These are phyloP conservation scores for Exophiala bonariae DNA, from an alignment of 2,329 filamentous ascomycete species.

Conservation along the genomic window DNA sequence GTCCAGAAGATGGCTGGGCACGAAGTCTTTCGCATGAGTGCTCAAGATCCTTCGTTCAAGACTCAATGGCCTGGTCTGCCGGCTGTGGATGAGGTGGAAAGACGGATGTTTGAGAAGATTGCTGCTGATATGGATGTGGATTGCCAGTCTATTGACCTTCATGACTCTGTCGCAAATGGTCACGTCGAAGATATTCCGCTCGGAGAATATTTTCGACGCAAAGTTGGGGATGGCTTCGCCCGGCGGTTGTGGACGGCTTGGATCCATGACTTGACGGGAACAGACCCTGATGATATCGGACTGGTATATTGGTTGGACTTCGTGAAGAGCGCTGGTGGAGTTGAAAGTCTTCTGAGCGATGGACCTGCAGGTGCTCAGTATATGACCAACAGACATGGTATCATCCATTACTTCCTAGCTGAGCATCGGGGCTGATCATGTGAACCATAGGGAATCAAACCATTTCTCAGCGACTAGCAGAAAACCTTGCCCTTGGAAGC, in stretches of 20 bases:
- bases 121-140: conserved; percentile 11
- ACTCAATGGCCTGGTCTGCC: conserved; percentile 7
- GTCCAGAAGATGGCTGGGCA: conserved; percentile 47
- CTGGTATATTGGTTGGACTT: conserved; percentile 48
- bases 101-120: conserved; percentile 15
- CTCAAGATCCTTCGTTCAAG: neutral
- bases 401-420: conserved; percentile 35
- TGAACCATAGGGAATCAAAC: conserved; percentile 12
- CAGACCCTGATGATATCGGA: conserved; percentile 9
- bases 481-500: conserved; percentile 31
- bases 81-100: conserved; percentile 2
- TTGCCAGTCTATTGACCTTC: conserved; percentile 9
- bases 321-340: conserved; percentile 54
- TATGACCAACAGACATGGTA: conserved; percentile 51
- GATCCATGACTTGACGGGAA: conserved; percentile 9
- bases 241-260: conserved; percentile 6
- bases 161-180: conserved; percentile 3
- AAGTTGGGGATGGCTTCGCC: conserved; percentile 3
- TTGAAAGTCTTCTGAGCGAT: conserved; percentile 52
- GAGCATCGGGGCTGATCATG: no score
- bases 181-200: conserved; percentile 10
- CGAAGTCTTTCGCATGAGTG: conserved; percentile 9
- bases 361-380: conserved; percentile 53
- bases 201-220: conserved; percentile 6
- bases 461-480: conserved; percentile 39